These are phyloP conservation scores for Vitellaria paradoxa DNA, from an alignment of 179 eudicot species.

Conservation along the genomic window DNA sequence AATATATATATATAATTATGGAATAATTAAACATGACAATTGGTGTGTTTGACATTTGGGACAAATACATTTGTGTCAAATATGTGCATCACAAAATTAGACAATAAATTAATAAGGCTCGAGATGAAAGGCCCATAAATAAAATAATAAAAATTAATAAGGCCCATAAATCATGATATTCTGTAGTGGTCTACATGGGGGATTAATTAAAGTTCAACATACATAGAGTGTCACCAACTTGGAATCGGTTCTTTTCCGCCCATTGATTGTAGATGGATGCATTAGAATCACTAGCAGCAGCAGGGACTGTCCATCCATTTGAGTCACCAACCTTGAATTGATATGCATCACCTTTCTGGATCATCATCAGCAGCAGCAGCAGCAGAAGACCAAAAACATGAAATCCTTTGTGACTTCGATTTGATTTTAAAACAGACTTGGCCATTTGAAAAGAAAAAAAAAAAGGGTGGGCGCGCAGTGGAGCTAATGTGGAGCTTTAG, in stretches of 20 bases:
- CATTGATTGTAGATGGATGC: slow-evolving; percentile 56
- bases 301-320: slow-evolving; percentile 64
- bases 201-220: slow-evolving; percentile 27
- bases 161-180: not conserved
- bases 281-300: slow-evolving; percentile 34
- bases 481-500: slow-evolving; percentile 11
- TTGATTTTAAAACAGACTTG: slow-evolving; percentile 10
- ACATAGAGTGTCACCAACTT: slow-evolving; percentile 75
- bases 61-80: too few species aligned
- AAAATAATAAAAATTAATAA: too few species aligned
- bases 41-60: too few species aligned
- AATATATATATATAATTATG: too few species aligned
- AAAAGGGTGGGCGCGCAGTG: not conserved
- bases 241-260: slow-evolving; percentile 77
- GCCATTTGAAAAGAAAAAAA: slow-evolving; percentile 17
- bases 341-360: slow-evolving; percentile 42
- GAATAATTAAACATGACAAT: too few species aligned
- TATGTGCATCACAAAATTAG: too few species aligned
- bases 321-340: slow-evolving; percentile 78
- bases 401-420: slow-evolving; percentile 1
- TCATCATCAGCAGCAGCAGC: slow-evolving; percentile 34
- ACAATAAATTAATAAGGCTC: too few species aligned
- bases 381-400: slow-evolving; percentile 40
- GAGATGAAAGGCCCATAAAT: too few species aligned
- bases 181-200: too few species aligned